These are phyloP conservation scores for Zygosaccharomyces pseudobailii DNA, from an alignment of 1,139 yeast genomes.

Conservation along the genomic window DNA sequence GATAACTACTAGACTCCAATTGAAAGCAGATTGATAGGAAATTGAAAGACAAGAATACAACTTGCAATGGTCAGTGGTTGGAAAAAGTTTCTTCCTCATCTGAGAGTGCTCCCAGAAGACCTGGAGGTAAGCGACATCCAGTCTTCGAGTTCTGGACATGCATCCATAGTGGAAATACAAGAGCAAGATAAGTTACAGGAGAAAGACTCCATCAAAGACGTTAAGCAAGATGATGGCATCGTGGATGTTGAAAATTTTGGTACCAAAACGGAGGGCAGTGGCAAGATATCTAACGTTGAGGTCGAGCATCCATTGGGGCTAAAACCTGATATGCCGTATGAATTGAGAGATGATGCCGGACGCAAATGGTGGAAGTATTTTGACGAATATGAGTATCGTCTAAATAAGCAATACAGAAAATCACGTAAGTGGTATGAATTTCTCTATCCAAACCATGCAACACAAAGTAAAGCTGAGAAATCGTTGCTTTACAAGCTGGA, in stretches of 20 bases:
- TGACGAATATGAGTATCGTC: conserved; percentile 60
- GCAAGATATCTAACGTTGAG: not conserved
- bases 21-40: not conserved
- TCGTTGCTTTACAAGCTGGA: conserved; percentile 57
- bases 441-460: conserved; percentile 42
- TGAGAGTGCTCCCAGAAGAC: conserved; percentile 29
- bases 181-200: not conserved
- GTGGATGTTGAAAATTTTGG: not conserved
- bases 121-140: conserved; percentile 2
- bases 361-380: conserved; percentile 62
- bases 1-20: not conserved
- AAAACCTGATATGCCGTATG: conserved; percentile 29
- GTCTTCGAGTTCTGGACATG: conserved; percentile 4
- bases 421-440: conserved; percentile 53
- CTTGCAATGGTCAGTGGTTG: conserved; percentile 5
- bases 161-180: not conserved
- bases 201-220: not conserved
- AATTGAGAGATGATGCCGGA: conserved; percentile 46
- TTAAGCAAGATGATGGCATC: not conserved
- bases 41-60: not conserved
- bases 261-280: not conserved
- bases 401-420: conserved; percentile 38
- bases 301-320: conserved; percentile 7
- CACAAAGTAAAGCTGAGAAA: conserved; percentile 50
- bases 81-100: conserved; percentile 22